Evolutionary conservation across 2,329 filamentous ascomycete species (phyloP), one percentile per base, ranked within the genome.

Genomic region (Fusarium coicis): DNA sequence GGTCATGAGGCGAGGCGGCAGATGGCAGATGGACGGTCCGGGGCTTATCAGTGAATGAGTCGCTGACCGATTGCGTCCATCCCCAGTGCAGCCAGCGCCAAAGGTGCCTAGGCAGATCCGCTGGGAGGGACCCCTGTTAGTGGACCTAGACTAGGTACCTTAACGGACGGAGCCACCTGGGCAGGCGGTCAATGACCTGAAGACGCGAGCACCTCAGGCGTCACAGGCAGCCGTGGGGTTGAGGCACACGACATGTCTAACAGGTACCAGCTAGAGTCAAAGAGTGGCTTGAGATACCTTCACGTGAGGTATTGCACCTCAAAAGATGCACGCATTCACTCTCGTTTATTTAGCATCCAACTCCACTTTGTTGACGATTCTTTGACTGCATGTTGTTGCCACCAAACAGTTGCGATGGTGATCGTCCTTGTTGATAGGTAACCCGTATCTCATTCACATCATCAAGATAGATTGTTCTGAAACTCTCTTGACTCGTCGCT

Each of bases 1-100:
- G 76, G 76, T 78, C 76, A 78, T 78, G 76, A 78, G 76, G 76
- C 74, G 66, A 74, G 72, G 65, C 68, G 66, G 65, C 70, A 74
- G 63, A 74, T 66, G 73, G 74, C 63, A 73, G 62, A 74, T 61
- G 66, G 63, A 75, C 62, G 72, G n/a, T 34, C 49, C n/a, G 49
- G 76, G 75, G 72, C 75, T 76, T 77, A 77, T 77, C 75, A 71
- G 62, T 66, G 73, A 66, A 60, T 77, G 74, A 68, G 69, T 73
- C 72, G 73, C 75, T 77, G 75, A 76, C 75, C 68, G 75, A 75
- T 66, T 70, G 72, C 58, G 74, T 71, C 69, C 64, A 63, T 63
- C 15, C 40, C 68, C 34, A n/a, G 50, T 54, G 71, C 63, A 70
- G 62, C 54, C 63, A 70, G 62, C 54, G 42, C 63, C 34, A 54